Percentiles rank a stretch among this genome's conserved stretches.
These are phyloP conservation scores for Aechmea fasciata DNA, from an alignment of 176 grass and related monocot genomes.

Conservation along the genomic window DNA sequence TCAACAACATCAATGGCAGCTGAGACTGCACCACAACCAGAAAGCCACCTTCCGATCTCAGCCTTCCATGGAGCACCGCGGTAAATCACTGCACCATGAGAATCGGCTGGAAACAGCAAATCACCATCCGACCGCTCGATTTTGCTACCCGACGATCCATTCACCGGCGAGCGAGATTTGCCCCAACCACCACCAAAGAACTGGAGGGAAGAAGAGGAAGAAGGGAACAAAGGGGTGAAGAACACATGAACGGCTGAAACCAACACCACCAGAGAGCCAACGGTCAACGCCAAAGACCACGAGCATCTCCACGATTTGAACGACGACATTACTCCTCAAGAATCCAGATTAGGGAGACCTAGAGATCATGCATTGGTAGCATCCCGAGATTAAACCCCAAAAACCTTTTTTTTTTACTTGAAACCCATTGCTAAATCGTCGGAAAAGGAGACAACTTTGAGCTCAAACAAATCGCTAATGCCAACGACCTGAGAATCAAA, in stretches of 20 bases:
- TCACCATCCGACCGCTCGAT: not conserved
- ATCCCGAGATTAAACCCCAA: not conserved
- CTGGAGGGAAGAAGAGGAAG: slow-evolving; percentile 38
- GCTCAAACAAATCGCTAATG: not conserved
- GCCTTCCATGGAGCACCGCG: slow-evolving; percentile 59
- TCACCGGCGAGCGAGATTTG: slow-evolving; percentile 1
- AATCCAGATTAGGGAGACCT: not conserved
- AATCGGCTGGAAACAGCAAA: slow-evolving; percentile 37
- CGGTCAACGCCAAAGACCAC: slow-evolving; percentile 24
- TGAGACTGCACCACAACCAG: slow-evolving; percentile 35
- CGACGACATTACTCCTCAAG: slow-evolving; percentile 1
- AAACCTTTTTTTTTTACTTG: not conserved
- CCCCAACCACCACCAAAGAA: slow-evolving; percentile 21
- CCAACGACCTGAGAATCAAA: not conserved
- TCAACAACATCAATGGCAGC: slow-evolving; percentile 43
- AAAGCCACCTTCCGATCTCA: slow-evolving; percentile 69
- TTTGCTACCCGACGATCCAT: not conserved
- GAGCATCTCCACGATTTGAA: slow-evolving; percentile 34
- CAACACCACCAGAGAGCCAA: slow-evolving; percentile 32
- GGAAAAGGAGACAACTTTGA: not conserved
- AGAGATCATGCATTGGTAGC: not conserved
- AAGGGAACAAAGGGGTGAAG: slow-evolving; percentile 44
- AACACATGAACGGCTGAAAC: slow-evolving; percentile 38
- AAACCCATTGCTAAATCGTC: not conserved
- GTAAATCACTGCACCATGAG: slow-evolving; percentile 32